A percentile compares a stretch with the other conserved stretches of the same genome.
Conservation (phyloP, 257 asterid species). For the Solanum habrochaites region DNA sequence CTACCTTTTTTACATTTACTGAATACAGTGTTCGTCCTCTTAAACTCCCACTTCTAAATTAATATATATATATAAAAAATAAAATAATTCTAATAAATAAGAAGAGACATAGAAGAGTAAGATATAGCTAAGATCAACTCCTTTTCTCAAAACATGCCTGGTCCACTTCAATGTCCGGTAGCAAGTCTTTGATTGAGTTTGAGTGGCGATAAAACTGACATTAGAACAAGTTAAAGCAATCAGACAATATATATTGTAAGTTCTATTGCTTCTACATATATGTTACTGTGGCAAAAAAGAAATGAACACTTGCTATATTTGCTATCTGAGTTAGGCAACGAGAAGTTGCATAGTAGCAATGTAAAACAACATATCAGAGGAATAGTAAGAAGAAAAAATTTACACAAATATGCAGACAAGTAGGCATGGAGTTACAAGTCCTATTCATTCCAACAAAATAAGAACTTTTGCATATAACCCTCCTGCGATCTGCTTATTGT, state of each 20-base stretch:
- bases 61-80: too few relatives aligned
- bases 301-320: neutral
- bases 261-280: neutral
- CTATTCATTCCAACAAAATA: neutral
- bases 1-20: neutral
- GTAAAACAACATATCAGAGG: neutral
- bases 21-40: neutral
- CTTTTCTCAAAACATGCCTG: neutral
- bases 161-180: constrained; percentile 16
- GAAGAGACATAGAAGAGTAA: neutral
- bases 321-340: neutral
- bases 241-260: neutral
- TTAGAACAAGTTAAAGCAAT: neutral
- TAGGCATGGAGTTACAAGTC: neutral
- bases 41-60: neutral
- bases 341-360: neutral
- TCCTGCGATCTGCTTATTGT: neutral
- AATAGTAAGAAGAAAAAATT: neutral
- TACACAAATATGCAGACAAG: neutral
- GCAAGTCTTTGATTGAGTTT: constrained; percentile 25
- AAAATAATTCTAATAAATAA: too few relatives aligned
- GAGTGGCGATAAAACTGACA: constrained; percentile 51
- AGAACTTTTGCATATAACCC: neutral
- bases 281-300: neutral
- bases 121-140: neutral